Evolutionary conservation across 1,284 basidiomycete species (phyloP).

Genomic region (Ustilago nuda): DNA sequence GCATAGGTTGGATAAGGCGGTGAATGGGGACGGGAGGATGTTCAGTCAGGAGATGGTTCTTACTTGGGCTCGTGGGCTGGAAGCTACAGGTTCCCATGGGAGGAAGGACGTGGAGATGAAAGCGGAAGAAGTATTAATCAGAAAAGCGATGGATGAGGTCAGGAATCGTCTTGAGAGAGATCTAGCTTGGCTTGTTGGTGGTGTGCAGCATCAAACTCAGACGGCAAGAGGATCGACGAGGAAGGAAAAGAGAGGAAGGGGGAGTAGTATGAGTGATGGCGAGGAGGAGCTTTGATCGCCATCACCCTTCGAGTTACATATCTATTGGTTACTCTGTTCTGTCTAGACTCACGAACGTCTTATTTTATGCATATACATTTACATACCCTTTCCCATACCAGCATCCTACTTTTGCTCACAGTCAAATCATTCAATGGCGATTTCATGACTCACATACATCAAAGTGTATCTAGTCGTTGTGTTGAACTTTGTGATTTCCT

Average conservation of each 20-base stretch:
- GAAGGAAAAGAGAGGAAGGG: slow-evolving; percentile 30
- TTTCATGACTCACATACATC: not conserved
- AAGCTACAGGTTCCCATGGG: slow-evolving; percentile 15
- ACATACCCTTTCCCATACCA: slow-evolving; percentile 2
- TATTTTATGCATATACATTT: slow-evolving; percentile 4
- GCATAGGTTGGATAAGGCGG: slow-evolving; percentile 48
- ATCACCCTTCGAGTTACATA: not conserved
- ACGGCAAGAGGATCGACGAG: not conserved
- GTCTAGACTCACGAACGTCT: not conserved
- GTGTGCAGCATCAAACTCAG: slow-evolving; percentile 14
- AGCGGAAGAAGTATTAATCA: slow-evolving; percentile 41
- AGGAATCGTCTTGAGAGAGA: slow-evolving; percentile 51
- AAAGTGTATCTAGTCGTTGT: not conserved
- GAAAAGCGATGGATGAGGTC: slow-evolving; percentile 54
- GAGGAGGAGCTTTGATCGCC: slow-evolving; percentile 35
- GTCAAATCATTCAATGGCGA: not conserved
- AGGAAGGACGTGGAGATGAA: slow-evolving; percentile 17
- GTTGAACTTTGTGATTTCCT: not conserved
- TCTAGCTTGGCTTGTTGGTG: slow-evolving; percentile 57
- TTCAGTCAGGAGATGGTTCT: slow-evolving; percentile 62
- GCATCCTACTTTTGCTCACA: not conserved
- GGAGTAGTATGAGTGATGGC: slow-evolving; percentile 44
- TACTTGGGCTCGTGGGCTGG: slow-evolving; percentile 55
- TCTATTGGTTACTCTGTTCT: not conserved
- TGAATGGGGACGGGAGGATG: slow-evolving; percentile 65